Conservation (phyloP, 306 rosid species). For the Ceratonia siliqua region DNA sequence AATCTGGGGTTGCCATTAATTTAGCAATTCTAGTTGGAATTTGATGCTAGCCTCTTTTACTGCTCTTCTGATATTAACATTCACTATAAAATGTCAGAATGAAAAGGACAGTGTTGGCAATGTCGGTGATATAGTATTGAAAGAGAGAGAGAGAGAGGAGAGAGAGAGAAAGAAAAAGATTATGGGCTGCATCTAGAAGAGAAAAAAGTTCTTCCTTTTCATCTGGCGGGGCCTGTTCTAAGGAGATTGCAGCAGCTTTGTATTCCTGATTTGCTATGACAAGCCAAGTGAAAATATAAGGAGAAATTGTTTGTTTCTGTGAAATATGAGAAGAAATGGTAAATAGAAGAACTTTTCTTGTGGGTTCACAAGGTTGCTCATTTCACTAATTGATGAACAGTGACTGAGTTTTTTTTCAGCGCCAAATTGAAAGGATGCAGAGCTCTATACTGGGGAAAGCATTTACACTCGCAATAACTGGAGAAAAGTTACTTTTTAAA, state of each 20-base stretch:
- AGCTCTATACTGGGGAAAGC: background rate
- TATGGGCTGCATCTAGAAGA: background rate
- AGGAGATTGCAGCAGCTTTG: background rate
- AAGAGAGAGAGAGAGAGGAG: background rate
- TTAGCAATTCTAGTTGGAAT: slow-evolving; percentile 16
- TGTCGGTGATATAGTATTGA: background rate
- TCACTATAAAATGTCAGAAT: background rate
- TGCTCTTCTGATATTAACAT: background rate
- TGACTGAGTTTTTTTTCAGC: background rate
- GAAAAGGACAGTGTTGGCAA: background rate
- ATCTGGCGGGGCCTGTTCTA: slow-evolving; percentile 1
- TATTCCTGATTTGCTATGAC: background rate
- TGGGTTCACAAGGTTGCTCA: background rate
- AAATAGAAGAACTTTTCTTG: background rate
- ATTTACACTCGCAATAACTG: background rate
- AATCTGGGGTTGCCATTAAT: slow-evolving; percentile 11
- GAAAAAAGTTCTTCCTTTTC: background rate
- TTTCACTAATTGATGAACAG: background rate
- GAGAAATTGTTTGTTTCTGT: background rate
- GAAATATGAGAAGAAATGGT: background rate
- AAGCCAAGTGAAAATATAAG: background rate
- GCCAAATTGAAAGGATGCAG: background rate
- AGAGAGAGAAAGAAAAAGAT: background rate
- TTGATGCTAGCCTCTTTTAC: slow-evolving; percentile 13
- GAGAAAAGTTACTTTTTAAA: too few species aligned